Conservation (phyloP, 1,284 basidiomycete genomes). For the Pseudomicrostroma phylloplanum region DNA sequence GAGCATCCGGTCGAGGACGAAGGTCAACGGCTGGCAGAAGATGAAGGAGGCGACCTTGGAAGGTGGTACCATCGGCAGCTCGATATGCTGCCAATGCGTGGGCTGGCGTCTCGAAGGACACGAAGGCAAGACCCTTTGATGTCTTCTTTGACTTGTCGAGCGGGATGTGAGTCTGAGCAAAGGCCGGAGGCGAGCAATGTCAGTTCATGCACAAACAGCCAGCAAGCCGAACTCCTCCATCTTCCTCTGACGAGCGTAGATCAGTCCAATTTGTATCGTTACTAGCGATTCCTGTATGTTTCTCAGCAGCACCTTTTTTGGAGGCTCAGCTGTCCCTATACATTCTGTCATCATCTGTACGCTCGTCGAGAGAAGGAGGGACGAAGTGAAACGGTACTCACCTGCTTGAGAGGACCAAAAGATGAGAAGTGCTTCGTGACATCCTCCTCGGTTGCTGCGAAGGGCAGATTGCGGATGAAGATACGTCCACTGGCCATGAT, state of each 20-base stretch:
- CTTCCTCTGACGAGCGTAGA: background rate
- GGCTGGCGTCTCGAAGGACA: conserved; percentile 64
- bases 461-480: conserved; percentile 86
- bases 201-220: background rate
- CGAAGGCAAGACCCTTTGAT: conserved; percentile 68
- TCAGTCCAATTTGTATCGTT: conserved; percentile 4
- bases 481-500: conserved; percentile 74
- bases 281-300: conserved; percentile 42
- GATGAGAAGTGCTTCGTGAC: conserved; percentile 64
- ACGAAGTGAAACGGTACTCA: conserved; percentile 25
- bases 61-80: conserved; percentile 73
- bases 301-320: conserved; percentile 26
- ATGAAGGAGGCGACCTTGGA: conserved; percentile 86
- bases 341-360: conserved; percentile 35
- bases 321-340: conserved; percentile 49
- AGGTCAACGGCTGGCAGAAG: conserved; percentile 74
- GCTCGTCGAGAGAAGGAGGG: background rate
- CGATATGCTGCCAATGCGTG: conserved; percentile 71
- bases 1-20: conserved; percentile 32
- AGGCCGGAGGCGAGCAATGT: background rate
- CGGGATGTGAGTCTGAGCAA: conserved; percentile 70
- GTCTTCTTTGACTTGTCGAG: conserved; percentile 63
- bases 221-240: background rate
- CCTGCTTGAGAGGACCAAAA: conserved; percentile 63
- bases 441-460: conserved; percentile 71